Conservation (phyloP, 805 yeast species). For the Saturnispora ahearnii region DNA sequence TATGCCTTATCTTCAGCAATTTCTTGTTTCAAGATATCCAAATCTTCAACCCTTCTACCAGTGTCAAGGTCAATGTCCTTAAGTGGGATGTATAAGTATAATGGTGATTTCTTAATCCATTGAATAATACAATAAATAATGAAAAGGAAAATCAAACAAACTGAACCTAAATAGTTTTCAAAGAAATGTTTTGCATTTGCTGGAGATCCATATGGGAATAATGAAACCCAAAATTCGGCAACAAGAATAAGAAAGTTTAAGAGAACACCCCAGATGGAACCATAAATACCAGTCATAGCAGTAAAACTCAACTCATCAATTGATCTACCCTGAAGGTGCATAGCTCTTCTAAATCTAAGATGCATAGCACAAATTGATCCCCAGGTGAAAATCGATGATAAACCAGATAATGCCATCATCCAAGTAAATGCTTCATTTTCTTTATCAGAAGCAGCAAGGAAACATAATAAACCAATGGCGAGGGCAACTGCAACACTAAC, state of each 20-base stretch:
- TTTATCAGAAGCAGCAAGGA: conserved; percentile 45
- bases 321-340: conserved; percentile 51
- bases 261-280: conserved; percentile 49
- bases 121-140: conserved; percentile 25
- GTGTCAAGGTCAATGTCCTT: conserved; percentile 46
- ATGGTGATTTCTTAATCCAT: conserved; percentile 26
- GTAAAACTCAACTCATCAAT: conserved; percentile 53
- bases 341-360: conserved; percentile 54
- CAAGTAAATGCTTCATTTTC: conserved; percentile 54
- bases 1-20: conserved; percentile 47
- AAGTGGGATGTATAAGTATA: conserved; percentile 35
- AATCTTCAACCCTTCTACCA: conserved; percentile 53
- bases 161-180: conserved; percentile 49
- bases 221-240: conserved; percentile 71
- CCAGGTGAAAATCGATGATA: conserved; percentile 69
- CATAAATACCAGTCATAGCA: conserved; percentile 54
- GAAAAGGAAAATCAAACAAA: conserved; percentile 44
- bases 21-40: conserved; percentile 48
- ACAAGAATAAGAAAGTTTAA: conserved; percentile 49
- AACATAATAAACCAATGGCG: conserved; percentile 46
- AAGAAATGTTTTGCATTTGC: conserved; percentile 50
- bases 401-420: conserved; percentile 61
- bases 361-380: conserved; percentile 55
- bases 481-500: conserved; percentile 46
- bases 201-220: conserved; percentile 48